Evolutionary conservation across 2,329 filamentous ascomycete genomes (phyloP).

Genomic region (Neophaeococcomyces aloes): DNA sequence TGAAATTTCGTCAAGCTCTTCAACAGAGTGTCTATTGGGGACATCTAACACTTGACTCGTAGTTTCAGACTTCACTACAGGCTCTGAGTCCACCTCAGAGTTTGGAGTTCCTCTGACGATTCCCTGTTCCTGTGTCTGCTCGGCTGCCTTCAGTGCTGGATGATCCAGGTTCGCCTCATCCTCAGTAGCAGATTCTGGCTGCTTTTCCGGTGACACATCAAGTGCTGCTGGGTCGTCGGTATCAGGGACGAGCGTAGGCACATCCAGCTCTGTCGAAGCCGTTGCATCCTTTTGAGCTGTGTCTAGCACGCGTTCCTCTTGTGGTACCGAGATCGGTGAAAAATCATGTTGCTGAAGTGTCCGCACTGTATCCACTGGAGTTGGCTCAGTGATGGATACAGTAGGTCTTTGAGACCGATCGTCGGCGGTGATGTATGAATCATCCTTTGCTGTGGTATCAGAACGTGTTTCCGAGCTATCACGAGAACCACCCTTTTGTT

Average conservation of each 20-base stretch:
- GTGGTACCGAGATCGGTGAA: background rate
- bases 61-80: background rate
- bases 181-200: background rate
- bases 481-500: background rate
- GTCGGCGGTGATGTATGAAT: background rate
- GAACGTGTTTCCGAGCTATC: slow-evolving; percentile 69
- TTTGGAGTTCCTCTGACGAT: background rate
- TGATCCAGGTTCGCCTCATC: background rate
- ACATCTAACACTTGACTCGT: too few relatives aligned
- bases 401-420: background rate
- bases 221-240: too few relatives aligned
- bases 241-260: too few relatives aligned
- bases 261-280: too few relatives aligned
- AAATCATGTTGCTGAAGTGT: background rate
- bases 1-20: background rate
- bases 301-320: background rate
- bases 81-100: too few relatives aligned
- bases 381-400: slow-evolving; percentile 1
- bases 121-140: background rate
- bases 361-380: background rate
- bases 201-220: background rate
- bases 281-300: background rate
- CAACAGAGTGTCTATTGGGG: background rate
- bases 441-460: slow-evolving; percentile 61
- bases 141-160: background rate